Conservation (phyloP, 345 rosid genomes). For the Crucihimalaya himalaica region DNA sequence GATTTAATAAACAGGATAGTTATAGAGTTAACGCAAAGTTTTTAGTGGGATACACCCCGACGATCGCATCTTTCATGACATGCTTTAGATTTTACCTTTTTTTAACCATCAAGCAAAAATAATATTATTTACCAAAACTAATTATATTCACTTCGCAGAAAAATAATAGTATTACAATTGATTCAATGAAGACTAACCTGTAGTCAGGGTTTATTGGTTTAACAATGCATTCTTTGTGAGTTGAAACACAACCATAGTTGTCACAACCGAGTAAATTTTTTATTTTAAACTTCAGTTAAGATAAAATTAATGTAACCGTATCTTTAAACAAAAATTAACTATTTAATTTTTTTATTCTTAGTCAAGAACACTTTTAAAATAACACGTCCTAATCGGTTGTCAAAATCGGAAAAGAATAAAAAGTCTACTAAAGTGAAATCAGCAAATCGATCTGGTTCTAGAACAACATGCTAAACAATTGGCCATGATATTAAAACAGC, state of each 20-base stretch:
- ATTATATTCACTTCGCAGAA: not conserved
- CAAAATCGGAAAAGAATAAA: not conserved
- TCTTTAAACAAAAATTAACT: not conserved
- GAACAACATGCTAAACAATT: no score
- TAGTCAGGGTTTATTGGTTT: constrained; percentile 74
- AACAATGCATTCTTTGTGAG: constrained; percentile 58
- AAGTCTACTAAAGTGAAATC: not conserved
- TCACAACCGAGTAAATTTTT: constrained; percentile 47
- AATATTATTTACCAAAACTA: not conserved
- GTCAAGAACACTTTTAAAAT: not conserved
- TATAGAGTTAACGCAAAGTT: no score
- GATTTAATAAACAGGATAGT: no score
- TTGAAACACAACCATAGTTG: constrained; percentile 63
- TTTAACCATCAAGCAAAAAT: not conserved
- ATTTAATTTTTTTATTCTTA: not conserved
- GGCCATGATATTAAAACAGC: not conserved
- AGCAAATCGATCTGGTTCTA: no score
- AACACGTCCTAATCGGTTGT: not conserved
- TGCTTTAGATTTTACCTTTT: not conserved
- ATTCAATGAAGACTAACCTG: constrained; percentile 43
- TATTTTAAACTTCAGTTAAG: not conserved
- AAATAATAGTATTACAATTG: not conserved
- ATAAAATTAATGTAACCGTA: no score
- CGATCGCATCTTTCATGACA: not conserved
- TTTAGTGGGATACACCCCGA: no score